Evolutionary conservation across 345 rosid species (phyloP), one percentile per base, ranked within the genome.

Genomic region (Draba incana): DNA sequence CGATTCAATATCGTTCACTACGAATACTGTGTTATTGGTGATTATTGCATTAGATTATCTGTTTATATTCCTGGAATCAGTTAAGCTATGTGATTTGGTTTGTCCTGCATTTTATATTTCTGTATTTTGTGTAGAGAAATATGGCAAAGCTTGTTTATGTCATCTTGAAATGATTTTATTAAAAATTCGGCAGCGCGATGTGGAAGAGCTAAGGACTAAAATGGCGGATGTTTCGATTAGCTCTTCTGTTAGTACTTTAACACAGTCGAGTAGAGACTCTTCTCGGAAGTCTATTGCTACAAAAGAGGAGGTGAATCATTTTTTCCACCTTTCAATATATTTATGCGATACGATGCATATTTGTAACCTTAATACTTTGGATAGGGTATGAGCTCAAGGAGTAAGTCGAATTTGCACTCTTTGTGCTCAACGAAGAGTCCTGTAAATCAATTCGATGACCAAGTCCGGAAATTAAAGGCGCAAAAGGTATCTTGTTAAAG

Each of bases 381-480:
- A 25, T 62, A 86, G 98, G 86, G 81, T 74, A 75, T 81, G 39
- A 87, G 81, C 52, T 77, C 85, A 77, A 86, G 83, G 76, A 85
- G 89, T 68, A 86, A 88, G 75, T 84, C 81, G 61, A 85, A 79
- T 54, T 66, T 64, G 23, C 82, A 70, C 33, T 79, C 92, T 76
- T 82, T 83, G 65, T 70, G 82, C 27, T 86, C 89, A 4, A 78
- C 72, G 41, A 82, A 84, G 49, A 89, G 78, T 55, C 79, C 79
- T 16, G 55, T 82, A 48, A 81, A 74, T 54, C 72, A 69, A 47
- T 72, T 79, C 30, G 81, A 79, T 43, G 86, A 83, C 27, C 89
- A 93, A 69, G 87, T 90, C 54, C 92, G 78, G 44, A 88, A 78
- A 79, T 77, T 93, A 45, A 93, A 91, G 77, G 86, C 84, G 11